Conservation (phyloP, 805 yeast genomes). For the Cyberlindnera japonica region DNA sequence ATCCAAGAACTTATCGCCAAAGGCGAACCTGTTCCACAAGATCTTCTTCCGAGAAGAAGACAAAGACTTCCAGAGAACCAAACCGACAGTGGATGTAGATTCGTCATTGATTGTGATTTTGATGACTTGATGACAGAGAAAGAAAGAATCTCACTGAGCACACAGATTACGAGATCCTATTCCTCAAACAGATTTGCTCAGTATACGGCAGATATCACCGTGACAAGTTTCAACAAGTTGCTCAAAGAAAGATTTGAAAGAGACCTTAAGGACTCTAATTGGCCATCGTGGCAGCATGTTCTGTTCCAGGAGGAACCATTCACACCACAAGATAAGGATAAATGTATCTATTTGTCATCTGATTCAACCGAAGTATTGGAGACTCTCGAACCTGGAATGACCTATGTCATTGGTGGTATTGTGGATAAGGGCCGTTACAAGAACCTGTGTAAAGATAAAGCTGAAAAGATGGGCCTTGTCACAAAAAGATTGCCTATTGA, state of each 20-base stretch:
- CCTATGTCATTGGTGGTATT: constrained; percentile 91
- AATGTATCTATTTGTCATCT: constrained; percentile 72
- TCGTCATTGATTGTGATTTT: constrained; percentile 86
- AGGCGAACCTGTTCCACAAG: constrained; percentile 39
- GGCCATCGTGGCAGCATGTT: constrained; percentile 66
- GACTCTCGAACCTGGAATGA: constrained; percentile 60
- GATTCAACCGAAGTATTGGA: constrained; percentile 74
- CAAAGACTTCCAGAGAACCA: constrained; percentile 39
- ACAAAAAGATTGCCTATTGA: constrained; percentile 86
- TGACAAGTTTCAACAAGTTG: constrained; percentile 64
- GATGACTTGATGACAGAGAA: constrained; percentile 85
- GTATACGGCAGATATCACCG: constrained; percentile 52
- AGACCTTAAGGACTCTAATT: constrained; percentile 48
- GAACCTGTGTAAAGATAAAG: constrained; percentile 75
- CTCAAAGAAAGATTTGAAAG: constrained; percentile 67
- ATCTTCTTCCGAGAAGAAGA: constrained; percentile 36
- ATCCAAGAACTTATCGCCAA: constrained; percentile 33
- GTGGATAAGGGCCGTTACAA: constrained; percentile 93
- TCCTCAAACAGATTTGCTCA: constrained; percentile 66
- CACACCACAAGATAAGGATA: constrained; percentile 33
- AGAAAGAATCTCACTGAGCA: constrained; percentile 63
- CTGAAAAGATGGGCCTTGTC: constrained; percentile 61
- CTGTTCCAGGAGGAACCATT: constrained; percentile 37
- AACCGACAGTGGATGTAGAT: constrained; percentile 42
- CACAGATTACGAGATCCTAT: constrained; percentile 80